phyloP scores from a whole-genome alignment of 2,329 filamentous ascomycete species.

The Phaeosphaeriaceae sp. region DNA sequence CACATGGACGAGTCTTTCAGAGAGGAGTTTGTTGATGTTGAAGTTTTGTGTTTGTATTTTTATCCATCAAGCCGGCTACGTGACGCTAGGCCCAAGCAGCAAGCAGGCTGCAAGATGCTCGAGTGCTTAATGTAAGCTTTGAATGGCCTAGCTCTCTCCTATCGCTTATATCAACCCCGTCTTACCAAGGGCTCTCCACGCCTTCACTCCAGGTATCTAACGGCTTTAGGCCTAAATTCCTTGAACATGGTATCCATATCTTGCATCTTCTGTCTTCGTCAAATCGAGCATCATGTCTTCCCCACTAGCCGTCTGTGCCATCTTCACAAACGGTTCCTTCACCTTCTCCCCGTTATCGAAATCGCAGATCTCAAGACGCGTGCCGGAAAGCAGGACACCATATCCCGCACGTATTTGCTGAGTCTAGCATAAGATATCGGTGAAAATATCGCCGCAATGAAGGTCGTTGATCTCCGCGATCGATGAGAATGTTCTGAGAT shows the following conservation, averaged over 20 bases:
- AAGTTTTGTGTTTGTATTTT: not conserved
- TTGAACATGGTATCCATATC: constrained; percentile 10
- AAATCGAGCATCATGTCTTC: constrained; percentile 12
- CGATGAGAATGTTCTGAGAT: constrained; percentile 18
- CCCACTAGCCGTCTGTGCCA: not conserved
- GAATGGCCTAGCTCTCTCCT: no score
- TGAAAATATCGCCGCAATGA: constrained; percentile 30
- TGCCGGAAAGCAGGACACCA: constrained; percentile 34
- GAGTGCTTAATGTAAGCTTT: no score
- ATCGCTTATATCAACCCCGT: no score
- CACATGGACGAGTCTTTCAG: not conserved
- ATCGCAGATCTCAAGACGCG: constrained; percentile 20
- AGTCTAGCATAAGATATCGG: constrained; percentile 18
- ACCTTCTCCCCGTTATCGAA: not conserved
- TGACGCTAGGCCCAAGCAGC: not conserved
- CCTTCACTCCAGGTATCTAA: constrained; percentile 1
- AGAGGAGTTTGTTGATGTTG: not conserved
- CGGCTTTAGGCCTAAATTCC: constrained; percentile 1
- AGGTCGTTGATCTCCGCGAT: constrained; percentile 10
- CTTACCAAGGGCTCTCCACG: no score
- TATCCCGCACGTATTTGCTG: constrained; percentile 22
- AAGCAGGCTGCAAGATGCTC: not conserved
- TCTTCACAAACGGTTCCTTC: not conserved
- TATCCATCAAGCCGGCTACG: no score
- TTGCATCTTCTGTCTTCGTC: constrained; percentile 3